These are phyloP conservation scores for Chaetomium sp. DNA, from an alignment of 2,329 filamentous ascomycete genomes.

Conservation along the genomic window DNA sequence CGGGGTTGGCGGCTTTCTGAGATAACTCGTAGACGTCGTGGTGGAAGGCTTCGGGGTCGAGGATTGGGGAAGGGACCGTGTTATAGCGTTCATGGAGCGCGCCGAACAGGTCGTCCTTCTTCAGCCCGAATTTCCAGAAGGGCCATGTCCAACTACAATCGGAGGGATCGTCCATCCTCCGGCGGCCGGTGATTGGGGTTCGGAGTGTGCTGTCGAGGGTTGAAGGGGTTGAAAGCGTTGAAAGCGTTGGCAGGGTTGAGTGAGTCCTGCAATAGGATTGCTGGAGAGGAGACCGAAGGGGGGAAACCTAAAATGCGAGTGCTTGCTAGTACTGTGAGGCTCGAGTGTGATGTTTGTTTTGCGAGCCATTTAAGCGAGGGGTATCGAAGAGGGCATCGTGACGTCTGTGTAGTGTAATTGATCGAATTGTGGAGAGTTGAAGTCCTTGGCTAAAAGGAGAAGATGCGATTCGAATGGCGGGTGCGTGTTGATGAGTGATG, in stretches of 20 bases:
- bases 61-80: constrained; percentile 48
- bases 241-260: not conserved
- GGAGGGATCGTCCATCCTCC: constrained; percentile 49
- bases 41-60: constrained; percentile 55
- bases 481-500: constrained; percentile 6
- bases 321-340: constrained; percentile 17
- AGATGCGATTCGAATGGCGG: not conserved
- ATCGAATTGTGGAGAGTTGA: not conserved
- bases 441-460: constrained; percentile 2
- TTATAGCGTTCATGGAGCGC: constrained; percentile 56
- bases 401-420: not conserved
- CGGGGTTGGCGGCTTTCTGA: constrained; percentile 40
- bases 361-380: constrained; percentile 30
- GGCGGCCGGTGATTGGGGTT: constrained; percentile 16
- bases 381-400: constrained; percentile 24
- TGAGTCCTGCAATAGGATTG: not conserved
- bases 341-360: constrained; percentile 22
- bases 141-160: constrained; percentile 49
- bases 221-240: constrained; percentile 7
- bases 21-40: constrained; percentile 56
- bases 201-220: not conserved
- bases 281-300: constrained; percentile 22
- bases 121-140: constrained; percentile 58
- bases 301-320: constrained; percentile 22
- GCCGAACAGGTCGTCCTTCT: constrained; percentile 51